phyloP scores from a whole-genome alignment of 2,329 filamentous ascomycete genomes.

The Aureobasidium lini region DNA sequence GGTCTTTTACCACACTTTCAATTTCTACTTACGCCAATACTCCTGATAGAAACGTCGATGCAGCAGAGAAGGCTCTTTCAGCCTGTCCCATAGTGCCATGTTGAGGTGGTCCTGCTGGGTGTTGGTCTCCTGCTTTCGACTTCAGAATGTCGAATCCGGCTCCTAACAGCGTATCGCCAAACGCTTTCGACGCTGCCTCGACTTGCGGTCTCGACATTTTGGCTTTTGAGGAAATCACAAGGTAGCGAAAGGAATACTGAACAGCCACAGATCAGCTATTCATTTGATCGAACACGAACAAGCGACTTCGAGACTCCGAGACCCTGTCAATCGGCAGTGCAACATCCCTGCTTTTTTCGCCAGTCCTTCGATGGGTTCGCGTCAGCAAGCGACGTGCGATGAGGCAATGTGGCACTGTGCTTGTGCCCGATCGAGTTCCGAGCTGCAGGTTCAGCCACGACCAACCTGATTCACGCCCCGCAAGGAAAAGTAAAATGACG shows the following conservation, averaged over 20 bases:
- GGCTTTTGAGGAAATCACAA: background rate
- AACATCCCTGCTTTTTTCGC: conserved; percentile 6
- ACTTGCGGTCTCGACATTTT: conserved; percentile 9
- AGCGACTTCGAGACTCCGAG: background rate
- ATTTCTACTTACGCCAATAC: conserved; percentile 35
- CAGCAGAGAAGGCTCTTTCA: conserved; percentile 43
- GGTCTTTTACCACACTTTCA: background rate
- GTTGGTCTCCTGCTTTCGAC: conserved; percentile 25
- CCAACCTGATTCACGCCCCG: conserved; percentile 8
- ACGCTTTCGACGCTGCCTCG: conserved; percentile 1
- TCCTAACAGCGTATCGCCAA: conserved; percentile 15
- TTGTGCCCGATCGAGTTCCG: background rate
- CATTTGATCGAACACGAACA: background rate
- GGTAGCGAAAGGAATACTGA: background rate
- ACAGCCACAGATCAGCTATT: conserved; percentile 10
- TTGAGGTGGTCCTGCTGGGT: conserved; percentile 37
- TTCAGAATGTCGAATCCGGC: conserved; percentile 30
- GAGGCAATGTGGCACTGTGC: conserved; percentile 13
- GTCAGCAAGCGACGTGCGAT: conserved; percentile 12
- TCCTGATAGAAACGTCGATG: conserved; percentile 44
- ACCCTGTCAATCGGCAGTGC: conserved; percentile 1
- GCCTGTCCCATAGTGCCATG: conserved; percentile 43
- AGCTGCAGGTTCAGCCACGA: conserved; percentile 6
- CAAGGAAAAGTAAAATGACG: conserved; percentile 9
- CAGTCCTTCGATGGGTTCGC: conserved; percentile 3